Evolutionary conservation across 1,284 basidiomycete species (phyloP).

Genomic region (Tilletia caries): DNA sequence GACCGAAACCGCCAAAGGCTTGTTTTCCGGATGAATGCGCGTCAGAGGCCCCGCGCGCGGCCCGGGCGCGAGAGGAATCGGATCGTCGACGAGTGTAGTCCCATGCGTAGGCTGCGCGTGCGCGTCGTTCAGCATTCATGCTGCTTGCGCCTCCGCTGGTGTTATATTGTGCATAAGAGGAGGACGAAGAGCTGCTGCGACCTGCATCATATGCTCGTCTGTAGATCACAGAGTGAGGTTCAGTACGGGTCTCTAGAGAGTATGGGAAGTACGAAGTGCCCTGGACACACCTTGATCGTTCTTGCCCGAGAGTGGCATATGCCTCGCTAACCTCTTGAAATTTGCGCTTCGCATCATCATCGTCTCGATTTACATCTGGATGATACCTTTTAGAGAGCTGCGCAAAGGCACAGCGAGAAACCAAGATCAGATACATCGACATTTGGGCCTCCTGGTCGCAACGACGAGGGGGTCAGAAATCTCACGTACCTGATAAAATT

Average conservation of each 20-base stretch:
- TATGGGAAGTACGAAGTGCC: not conserved
- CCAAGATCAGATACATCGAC: not conserved
- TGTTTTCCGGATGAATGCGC: not conserved
- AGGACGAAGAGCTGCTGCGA: not conserved
- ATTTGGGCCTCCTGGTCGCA: not conserved
- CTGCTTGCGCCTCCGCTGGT: constrained; percentile 28
- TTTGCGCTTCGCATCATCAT: constrained; percentile 39
- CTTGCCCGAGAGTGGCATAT: constrained; percentile 41
- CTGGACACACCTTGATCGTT: constrained; percentile 22
- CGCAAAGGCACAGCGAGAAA: not conserved
- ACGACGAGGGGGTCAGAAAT: not conserved
- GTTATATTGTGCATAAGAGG: constrained; percentile 8
- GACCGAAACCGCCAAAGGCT: not conserved
- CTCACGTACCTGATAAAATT: constrained; percentile 43
- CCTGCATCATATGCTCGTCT: constrained; percentile 24
- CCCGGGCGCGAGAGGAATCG: constrained; percentile 13
- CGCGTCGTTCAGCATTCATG: constrained; percentile 34
- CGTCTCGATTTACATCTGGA: constrained; percentile 45
- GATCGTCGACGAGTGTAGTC: constrained; percentile 38
- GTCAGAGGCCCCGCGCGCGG: not conserved
- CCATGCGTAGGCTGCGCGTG: constrained; percentile 49
- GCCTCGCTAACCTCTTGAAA: constrained; percentile 52
- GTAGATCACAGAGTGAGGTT: not conserved
- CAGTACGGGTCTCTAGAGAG: not conserved
- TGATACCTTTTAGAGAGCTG: constrained; percentile 48